Base-by-base conservation (phyloP, 23 red algal genomes). In the Agarophyton chilense region DNA sequence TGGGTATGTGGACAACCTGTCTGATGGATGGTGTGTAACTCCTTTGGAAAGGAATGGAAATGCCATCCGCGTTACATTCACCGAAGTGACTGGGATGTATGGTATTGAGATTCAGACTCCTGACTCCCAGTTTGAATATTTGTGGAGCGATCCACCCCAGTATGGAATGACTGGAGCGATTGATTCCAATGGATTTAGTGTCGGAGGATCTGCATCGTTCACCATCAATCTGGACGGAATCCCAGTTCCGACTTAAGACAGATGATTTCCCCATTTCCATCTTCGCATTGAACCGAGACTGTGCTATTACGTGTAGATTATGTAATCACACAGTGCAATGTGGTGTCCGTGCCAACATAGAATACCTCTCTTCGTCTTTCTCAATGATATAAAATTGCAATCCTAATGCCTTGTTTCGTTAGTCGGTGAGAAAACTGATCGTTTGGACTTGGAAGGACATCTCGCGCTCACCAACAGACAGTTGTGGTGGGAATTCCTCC, bases 21-120 rank as follows among this genome's bases (percentile, higher is more conserved):
- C 55, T 41, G 79, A 83, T 47, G 79, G 79, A 67, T 83, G 79
- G 79, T 83, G 79, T n/a, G 79, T 83, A 0, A 64, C 42, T 8
- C 79, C 79, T 9, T 31, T 83, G 79, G 79, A 83, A 8, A 65
- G 38, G 34, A 83, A 65, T 2, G 79, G 79, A 32, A 83, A 83
- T 40, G 54, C 35, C 17, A 49, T 83, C 10, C 55, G 79, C 17
- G 79, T 83, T 43, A 65, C 55, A 17, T 83, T 83, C 43, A 83
- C 49, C 25, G 38, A 63, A 16, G 79, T 66, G 33, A 56, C 28
- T 5, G 79, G 56, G 1, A 64, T 83, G 79, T 49, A 42, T 35
- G 79, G 79, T 13, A n/a, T 83, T 66, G 79, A 65, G 25, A 36
- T 83, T 19, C 79, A 83, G 21, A 49, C 79, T 29, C 68, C 68